A percentile compares a stretch with the other conserved stretches of the same genome.
Conservation (phyloP, 2,329 filamentous ascomycete species). For the Neurospora crassa region DNA sequence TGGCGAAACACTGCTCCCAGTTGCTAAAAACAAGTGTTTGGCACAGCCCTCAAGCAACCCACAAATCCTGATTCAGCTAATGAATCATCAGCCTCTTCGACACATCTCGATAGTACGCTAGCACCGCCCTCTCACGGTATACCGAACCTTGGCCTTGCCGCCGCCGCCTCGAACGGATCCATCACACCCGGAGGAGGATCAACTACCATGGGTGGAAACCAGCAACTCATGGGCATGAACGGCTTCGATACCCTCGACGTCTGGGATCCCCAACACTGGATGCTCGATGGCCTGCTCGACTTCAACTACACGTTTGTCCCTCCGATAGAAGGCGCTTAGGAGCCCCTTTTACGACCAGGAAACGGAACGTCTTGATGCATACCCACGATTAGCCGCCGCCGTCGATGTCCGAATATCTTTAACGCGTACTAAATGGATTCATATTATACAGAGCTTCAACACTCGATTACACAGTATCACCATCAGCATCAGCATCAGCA, state of each 20-base stretch:
- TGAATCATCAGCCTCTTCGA: constrained; percentile 61
- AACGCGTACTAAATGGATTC: not conserved
- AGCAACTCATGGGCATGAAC: constrained; percentile 39
- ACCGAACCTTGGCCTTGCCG: constrained; percentile 37
- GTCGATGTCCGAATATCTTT: not conserved
- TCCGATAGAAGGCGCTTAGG: constrained; percentile 43
- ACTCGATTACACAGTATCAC: not conserved
- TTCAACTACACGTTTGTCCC: constrained; percentile 60
- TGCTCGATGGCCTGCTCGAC: constrained; percentile 76
- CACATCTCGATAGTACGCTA: constrained; percentile 52
- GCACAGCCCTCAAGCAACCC: constrained; percentile 67
- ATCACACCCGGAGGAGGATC: constrained; percentile 42
- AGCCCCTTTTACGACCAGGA: not conserved
- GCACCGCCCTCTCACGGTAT: constrained; percentile 37
- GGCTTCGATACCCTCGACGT: constrained; percentile 71
- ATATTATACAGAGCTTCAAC: not conserved
- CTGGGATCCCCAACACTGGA: constrained; percentile 89
- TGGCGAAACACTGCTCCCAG: constrained; percentile 20
- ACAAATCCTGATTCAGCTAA: constrained; percentile 74
- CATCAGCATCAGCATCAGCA: not conserved
- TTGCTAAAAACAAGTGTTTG: constrained; percentile 23
- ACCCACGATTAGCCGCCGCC: not conserved
- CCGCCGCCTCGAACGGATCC: constrained; percentile 35
- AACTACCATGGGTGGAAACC: constrained; percentile 30
- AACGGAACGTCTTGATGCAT: not conserved